Conservation (phyloP, 129 eudicot species). For the Cynara cardunculus region DNA sequence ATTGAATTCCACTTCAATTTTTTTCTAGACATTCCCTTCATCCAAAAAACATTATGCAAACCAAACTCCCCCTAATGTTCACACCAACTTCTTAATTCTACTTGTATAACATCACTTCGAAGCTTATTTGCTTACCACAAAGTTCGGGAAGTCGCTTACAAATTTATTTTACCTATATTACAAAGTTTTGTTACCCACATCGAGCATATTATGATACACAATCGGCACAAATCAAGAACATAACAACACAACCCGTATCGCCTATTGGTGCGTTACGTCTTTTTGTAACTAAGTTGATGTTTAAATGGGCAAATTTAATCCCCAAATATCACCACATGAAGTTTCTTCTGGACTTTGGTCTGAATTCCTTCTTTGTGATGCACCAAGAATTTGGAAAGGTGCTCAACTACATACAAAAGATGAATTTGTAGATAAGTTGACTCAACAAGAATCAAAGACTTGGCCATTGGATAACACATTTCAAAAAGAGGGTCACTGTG, state of each 20-base stretch:
- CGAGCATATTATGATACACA: conserved; percentile 11
- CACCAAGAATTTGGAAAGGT: conserved; percentile 87
- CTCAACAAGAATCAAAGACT: background rate
- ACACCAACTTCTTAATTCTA: background rate
- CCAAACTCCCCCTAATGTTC: background rate
- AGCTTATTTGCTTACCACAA: background rate
- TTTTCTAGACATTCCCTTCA: background rate
- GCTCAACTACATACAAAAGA: conserved; percentile 62
- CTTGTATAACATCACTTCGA: background rate
- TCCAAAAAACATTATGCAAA: background rate
- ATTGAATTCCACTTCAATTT: too few species aligned
- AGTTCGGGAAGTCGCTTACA: background rate
- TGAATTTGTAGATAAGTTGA: background rate
- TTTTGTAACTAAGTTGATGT: conserved; percentile 6
- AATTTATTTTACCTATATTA: background rate
- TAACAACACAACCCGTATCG: background rate
- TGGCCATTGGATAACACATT: background rate
- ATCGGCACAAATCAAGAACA: background rate
- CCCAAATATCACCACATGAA: conserved; percentile 46
- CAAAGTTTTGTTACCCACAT: background rate
- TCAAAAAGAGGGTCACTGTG: background rate
- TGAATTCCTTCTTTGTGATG: conserved; percentile 64
- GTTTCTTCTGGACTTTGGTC: conserved; percentile 48
- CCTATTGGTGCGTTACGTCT: conserved; percentile 8
- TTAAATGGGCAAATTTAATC: background rate